Percentiles rank a stretch among this genome's conserved stretches.
Evolutionary conservation across 805 yeast species (phyloP).

Genomic region (Starmerella lactis-condensi): DNA sequence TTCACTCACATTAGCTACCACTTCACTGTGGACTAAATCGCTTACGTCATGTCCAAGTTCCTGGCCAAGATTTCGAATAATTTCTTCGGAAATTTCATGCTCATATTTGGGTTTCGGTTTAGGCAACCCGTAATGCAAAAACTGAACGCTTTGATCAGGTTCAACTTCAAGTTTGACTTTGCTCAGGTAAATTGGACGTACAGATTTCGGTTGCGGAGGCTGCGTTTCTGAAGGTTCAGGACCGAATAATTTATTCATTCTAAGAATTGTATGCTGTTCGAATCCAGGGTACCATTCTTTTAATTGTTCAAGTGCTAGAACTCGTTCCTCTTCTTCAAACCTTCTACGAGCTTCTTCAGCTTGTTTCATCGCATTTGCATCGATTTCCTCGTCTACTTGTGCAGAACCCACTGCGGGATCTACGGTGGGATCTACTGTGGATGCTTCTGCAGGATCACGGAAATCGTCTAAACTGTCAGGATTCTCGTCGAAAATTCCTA

Average conservation of each 20-base stretch:
- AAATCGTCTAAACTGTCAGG: constrained; percentile 1
- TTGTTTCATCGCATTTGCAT: constrained; percentile 2
- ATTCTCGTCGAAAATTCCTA: constrained; percentile 17
- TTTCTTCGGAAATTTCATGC: no score
- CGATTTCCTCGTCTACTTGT: constrained; percentile 1
- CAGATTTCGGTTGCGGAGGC: constrained; percentile 30
- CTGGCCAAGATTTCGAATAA: no score
- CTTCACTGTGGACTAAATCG: no score
- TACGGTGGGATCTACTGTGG: no score
- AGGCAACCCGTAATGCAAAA: no score
- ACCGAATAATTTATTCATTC: constrained; percentile 46
- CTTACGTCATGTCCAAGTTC: no score
- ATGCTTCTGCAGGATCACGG: background rate
- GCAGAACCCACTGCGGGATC: no score
- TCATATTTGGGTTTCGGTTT: no score
- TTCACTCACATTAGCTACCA: no score
- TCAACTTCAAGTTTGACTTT: constrained; percentile 43
- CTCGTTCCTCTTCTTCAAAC: constrained; percentile 10
- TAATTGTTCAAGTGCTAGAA: constrained; percentile 16
- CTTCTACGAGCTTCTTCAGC: constrained; percentile 10
- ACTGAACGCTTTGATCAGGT: constrained; percentile 38
- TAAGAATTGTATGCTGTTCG: constrained; percentile 34
- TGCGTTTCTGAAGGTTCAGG: constrained; percentile 40
- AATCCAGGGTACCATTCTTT: constrained; percentile 43
- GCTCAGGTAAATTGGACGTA: constrained; percentile 30